Base-by-base conservation (phyloP, 176 grass and related monocot species). In the Rhynchospora tenuis region DNA sequence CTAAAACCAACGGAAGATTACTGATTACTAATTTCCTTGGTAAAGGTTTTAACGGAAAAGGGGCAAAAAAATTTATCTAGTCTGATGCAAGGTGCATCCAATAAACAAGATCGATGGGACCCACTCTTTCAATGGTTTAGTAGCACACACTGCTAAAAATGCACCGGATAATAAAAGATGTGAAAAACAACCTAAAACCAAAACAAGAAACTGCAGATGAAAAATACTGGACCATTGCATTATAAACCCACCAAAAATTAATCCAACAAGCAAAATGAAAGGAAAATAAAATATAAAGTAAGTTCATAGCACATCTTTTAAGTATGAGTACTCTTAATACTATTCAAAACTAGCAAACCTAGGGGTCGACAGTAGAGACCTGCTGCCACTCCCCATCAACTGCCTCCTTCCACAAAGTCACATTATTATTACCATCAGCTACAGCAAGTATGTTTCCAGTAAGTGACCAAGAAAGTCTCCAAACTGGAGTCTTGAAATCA, bases 301-400 rank as follows among this genome's bases (percentile, higher is more conserved):
- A 63, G 38, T 47, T 54, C 48, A 57, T 31, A 51, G 29, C 12
- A 56, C 58, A 81, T 44, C 31, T 33, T 1, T 33, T 9, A 81
- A 81, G 27, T 29, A 62, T 63, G 44, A 22, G 33, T 61, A 78
- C 48, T 9, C 5, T 31, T 6, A 16, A 17, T 81, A 59, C 58
- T 63, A 63, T 22, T 46, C 8, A 7, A 64, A 86, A 55, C 75
- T 19, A 27, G 13, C 54, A 11, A 31, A 65, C 15, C 86, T 90
- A 91, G 9, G 89, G 87, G 70, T 94, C 92, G 11, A 94, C 92
- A 19, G 85, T 91, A n/a, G 87, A 90, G 64, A 90, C 86, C 85
- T 94, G 92, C 83, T 88, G 92, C 92, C 92, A 94, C 89, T 94
- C 89, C 10, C 87, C 89, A 33, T 94, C 89, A 29, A 90, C 85